Percentiles rank a stretch among this genome's conserved stretches.
phyloP scores from a whole-genome alignment of 2,329 filamentous ascomycete species.

The Zopfia rhizophila region DNA sequence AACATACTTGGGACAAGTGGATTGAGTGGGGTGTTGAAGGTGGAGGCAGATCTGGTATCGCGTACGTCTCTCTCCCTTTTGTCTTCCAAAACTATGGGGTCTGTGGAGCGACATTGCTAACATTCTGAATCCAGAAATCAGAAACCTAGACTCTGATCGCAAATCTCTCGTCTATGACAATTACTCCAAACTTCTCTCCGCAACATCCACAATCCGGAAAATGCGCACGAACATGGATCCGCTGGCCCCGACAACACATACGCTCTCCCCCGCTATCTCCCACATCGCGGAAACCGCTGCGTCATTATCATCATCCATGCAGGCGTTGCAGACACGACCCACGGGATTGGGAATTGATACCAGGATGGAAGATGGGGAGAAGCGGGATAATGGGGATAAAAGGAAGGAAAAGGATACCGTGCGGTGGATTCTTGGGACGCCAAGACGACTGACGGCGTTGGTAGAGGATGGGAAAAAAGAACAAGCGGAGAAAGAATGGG shows the following conservation, averaged over 20 bases:
- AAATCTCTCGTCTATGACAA: constrained; percentile 99
- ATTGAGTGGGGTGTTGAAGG: constrained; percentile 73
- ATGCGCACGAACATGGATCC: constrained; percentile 87
- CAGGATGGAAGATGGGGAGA: constrained; percentile 30
- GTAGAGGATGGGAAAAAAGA: constrained; percentile 68
- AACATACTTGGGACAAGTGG: constrained; percentile 69
- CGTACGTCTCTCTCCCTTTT: constrained; percentile 41
- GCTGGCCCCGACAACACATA: constrained; percentile 76
- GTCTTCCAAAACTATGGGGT: neutral
- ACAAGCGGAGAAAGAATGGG: constrained; percentile 67
- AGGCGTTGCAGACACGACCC: constrained; percentile 33
- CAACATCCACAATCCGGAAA: constrained; percentile 93
- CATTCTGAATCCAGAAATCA: constrained; percentile 68
- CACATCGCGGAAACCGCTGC: constrained; percentile 74
- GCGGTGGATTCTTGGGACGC: constrained; percentile 69
- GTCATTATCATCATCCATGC: constrained; percentile 52
- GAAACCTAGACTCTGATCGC: constrained; percentile 92
- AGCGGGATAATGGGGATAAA: constrained; percentile 40
- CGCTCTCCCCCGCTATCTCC: constrained; percentile 76
- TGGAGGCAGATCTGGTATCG: constrained; percentile 75
- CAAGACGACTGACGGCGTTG: constrained; percentile 67
- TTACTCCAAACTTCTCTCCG: constrained; percentile 95
- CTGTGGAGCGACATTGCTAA: constrained; percentile 7
- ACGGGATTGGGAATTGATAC: constrained; percentile 35
- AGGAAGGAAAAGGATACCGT: constrained; percentile 66